These are phyloP conservation scores for Pelagomonas calceolata DNA, from an alignment of 108 stramenopile genomes.

Conservation along the genomic window DNA sequence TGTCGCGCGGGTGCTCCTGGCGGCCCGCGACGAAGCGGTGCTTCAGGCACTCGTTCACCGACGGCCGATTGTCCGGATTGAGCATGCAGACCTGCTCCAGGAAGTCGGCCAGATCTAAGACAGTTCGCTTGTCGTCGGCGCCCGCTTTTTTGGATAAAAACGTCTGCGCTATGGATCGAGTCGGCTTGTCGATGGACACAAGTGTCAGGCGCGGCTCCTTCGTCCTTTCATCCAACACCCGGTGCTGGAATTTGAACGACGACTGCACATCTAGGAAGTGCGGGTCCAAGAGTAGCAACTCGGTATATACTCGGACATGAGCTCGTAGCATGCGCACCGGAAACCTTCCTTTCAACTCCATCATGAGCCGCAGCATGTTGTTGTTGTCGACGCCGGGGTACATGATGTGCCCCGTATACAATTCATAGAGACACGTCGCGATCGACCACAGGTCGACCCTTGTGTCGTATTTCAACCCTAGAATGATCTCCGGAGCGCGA, in stretches of 20 bases:
- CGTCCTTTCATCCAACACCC: constrained; percentile 57
- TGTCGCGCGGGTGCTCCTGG: no score
- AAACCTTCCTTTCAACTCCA: constrained; percentile 81
- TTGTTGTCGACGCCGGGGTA: constrained; percentile 86
- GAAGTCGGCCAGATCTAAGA: constrained; percentile 68
- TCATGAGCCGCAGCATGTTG: constrained; percentile 81
- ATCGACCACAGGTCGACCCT: constrained; percentile 88
- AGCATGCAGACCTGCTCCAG: constrained; percentile 67
- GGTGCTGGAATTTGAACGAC: constrained; percentile 47
- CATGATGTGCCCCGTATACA: constrained; percentile 80
- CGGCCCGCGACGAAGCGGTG: constrained; percentile 48
- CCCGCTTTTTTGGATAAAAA: constrained; percentile 60
- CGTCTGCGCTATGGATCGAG: constrained; percentile 31
- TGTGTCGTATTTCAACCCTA: constrained; percentile 79
- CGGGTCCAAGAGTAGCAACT: constrained; percentile 42
- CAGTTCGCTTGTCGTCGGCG: constrained; percentile 59
- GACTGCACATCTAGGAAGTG: constrained; percentile 35
- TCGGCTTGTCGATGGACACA: constrained; percentile 9
- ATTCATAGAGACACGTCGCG: constrained; percentile 77
- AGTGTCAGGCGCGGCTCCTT: constrained; percentile 22
- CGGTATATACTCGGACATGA: constrained; percentile 53
- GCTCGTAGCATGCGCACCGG: constrained; percentile 65
- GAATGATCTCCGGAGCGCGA: constrained; percentile 94
- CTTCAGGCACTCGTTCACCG: constrained; percentile 43
- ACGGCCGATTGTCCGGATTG: constrained; percentile 65